These are phyloP conservation scores for Colletotrichum sp. DNA, from an alignment of 2,329 filamentous ascomycete genomes.

Conservation along the genomic window DNA sequence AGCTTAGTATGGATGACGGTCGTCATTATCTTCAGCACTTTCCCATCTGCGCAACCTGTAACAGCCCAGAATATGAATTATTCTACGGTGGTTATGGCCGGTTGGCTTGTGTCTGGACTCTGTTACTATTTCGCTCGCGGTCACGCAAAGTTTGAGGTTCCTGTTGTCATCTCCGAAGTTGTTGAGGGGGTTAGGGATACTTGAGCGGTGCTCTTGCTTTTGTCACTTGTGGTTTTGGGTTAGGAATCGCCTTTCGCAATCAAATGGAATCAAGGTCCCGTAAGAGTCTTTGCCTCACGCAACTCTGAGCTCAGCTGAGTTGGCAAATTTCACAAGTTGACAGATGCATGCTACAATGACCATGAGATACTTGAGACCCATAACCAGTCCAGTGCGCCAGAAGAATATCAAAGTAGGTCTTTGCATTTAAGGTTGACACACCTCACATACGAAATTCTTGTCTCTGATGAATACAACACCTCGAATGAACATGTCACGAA, in stretches of 20 bases:
- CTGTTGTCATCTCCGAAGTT: constrained; percentile 9
- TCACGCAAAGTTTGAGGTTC: constrained; percentile 29
- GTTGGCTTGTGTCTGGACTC: constrained; percentile 38
- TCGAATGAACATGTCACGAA: neutral
- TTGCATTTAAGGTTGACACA: neutral
- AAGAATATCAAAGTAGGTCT: neutral
- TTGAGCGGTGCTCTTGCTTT: neutral
- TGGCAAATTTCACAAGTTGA: neutral
- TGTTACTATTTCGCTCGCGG: constrained; percentile 34
- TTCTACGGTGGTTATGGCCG: constrained; percentile 44
- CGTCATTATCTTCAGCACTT: constrained; percentile 48
- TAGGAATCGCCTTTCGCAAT: neutral
- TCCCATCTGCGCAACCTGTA: constrained; percentile 43
- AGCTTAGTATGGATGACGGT: constrained; percentile 48
- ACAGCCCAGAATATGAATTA: constrained; percentile 52
- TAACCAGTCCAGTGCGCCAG: neutral
- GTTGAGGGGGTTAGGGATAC: neutral
- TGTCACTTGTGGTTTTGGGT: neutral
- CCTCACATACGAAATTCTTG: accelerated
- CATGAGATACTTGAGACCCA: neutral
- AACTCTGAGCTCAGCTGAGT: neutral
- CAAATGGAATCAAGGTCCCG: neutral
- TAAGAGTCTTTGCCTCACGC: neutral
- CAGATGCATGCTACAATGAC: neutral
- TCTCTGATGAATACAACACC: neutral